These are phyloP conservation scores for Rhodotorula diobovata DNA, from an alignment of 768 basidiomycete species.

Conservation along the genomic window DNA sequence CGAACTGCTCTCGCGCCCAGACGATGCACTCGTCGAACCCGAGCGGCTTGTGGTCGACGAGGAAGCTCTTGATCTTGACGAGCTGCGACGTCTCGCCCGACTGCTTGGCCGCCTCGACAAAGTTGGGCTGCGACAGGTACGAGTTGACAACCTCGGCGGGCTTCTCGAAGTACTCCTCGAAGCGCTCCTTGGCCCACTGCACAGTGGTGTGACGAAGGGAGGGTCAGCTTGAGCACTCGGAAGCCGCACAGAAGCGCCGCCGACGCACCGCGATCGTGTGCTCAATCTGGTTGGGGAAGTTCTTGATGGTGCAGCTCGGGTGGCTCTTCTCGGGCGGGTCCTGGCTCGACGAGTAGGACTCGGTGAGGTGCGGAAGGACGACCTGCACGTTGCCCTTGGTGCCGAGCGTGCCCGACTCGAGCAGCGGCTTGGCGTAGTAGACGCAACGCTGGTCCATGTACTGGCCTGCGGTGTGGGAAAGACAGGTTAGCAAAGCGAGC, in stretches of 20 bases:
- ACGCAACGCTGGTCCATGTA: constrained; percentile 99
- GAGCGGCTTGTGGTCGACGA: constrained; percentile 86
- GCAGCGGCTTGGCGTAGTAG: constrained; percentile 87
- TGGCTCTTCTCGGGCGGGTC: constrained; percentile 98
- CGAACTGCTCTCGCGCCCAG: constrained; percentile 94
- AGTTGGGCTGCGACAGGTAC: constrained; percentile 94
- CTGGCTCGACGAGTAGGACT: constrained; percentile 95
- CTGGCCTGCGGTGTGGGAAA: constrained; percentile 49
- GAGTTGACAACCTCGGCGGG: constrained; percentile 90
- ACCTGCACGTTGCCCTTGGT: constrained; percentile 98
- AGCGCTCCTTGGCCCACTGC: constrained; percentile 89
- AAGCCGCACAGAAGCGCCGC: not conserved
- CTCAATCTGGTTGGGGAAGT: constrained; percentile 95
- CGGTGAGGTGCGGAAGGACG: constrained; percentile 85
- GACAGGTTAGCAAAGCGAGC: constrained; percentile 9
- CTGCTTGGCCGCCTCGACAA: constrained; percentile 64
- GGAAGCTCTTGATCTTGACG: constrained; percentile 77
- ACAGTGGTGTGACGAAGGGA: not conserved
- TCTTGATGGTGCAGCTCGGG: constrained; percentile 94
- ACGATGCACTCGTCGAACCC: constrained; percentile 95
- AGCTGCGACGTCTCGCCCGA: constrained; percentile 76
- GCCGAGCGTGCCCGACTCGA: constrained; percentile 96
- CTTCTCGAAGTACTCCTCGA: constrained; percentile 88
- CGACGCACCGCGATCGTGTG: constrained; percentile 85
- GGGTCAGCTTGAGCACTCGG: not conserved